Evolutionary conservation across 129 eudicot species (phyloP).

Genomic region (Scalesia atractyloides): DNA sequence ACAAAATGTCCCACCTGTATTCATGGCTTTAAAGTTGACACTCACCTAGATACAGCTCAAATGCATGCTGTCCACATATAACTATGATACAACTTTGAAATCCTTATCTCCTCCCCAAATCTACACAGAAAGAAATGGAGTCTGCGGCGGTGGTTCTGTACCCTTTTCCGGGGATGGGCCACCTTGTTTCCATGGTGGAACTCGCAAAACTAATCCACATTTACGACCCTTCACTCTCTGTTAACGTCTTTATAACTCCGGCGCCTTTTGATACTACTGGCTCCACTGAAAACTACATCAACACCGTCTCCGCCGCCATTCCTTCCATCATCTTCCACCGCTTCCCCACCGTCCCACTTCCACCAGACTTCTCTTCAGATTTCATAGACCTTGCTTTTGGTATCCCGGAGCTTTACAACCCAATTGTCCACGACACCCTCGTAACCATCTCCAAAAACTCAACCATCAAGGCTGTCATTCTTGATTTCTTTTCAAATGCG

Average conservation of each 20-base stretch:
- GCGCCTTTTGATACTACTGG: slow-evolving; percentile 37
- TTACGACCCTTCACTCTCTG: slow-evolving; percentile 32
- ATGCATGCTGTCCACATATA: slow-evolving; percentile 5
- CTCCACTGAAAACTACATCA: slow-evolving; percentile 38
- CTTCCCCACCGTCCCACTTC: slow-evolving; percentile 40
- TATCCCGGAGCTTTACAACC: slow-evolving; percentile 46
- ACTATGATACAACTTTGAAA: not conserved
- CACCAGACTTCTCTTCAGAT: slow-evolving; percentile 26
- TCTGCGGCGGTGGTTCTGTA: slow-evolving; percentile 35
- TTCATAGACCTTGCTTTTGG: slow-evolving; percentile 35
- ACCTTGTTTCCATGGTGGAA: slow-evolving; percentile 59
- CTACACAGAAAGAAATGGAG: not conserved
- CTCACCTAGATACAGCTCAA: slow-evolving; percentile 2
- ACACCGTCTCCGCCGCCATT: slow-evolving; percentile 32
- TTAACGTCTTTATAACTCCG: slow-evolving; percentile 34
- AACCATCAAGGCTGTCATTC: slow-evolving; percentile 44
- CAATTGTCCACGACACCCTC: slow-evolving; percentile 41
- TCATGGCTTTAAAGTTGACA: not conserved
- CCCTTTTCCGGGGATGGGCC: slow-evolving; percentile 45
- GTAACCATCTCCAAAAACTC: slow-evolving; percentile 38
- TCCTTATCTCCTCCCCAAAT: slow-evolving; percentile 1
- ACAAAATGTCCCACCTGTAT: slow-evolving; percentile 2
- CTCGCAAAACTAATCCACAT: slow-evolving; percentile 46
- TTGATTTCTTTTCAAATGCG: slow-evolving; percentile 63
- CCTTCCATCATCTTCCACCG: slow-evolving; percentile 55